Evolutionary conservation across 192 early-diverging fungal species (phyloP).

Genomic region (Entophlyctis luteolus): DNA sequence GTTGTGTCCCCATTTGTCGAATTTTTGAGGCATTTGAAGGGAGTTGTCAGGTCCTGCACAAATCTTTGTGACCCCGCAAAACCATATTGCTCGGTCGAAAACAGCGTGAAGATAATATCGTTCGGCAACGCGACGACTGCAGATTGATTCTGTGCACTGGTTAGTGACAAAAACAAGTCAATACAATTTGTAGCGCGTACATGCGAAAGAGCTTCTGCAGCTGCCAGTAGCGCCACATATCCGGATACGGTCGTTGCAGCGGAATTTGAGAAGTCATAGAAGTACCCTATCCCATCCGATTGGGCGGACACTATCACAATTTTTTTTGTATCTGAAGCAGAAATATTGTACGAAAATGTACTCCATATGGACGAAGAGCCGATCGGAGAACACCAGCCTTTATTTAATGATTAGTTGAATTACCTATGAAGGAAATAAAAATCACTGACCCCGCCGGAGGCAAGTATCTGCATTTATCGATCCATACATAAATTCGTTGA

Average conservation of each 20-base stretch:
- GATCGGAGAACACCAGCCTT: conserved; percentile 64
- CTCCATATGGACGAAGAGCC: conserved; percentile 68
- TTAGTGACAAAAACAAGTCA: background rate
- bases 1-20: conserved; percentile 28
- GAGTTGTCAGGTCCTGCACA: conserved; percentile 62
- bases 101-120: conserved; percentile 72
- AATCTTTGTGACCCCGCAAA: conserved; percentile 79
- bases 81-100: conserved; percentile 70
- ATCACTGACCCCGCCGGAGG: conserved; percentile 55
- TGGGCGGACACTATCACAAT: conserved; percentile 65
- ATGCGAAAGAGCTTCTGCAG: conserved; percentile 66
- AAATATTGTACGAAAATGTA: conserved; percentile 55
- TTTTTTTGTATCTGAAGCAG: conserved; percentile 54
- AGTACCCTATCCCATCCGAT: conserved; percentile 62
- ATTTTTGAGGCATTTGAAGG: conserved; percentile 46
- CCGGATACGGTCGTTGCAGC: conserved; percentile 55
- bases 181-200: conserved; percentile 35
- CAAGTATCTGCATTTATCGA: conserved; percentile 65
- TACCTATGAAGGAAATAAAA: background rate
- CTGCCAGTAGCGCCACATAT: conserved; percentile 59
- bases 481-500: conserved; percentile 68
- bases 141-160: conserved; percentile 6
- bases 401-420: background rate
- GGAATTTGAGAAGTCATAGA: conserved; percentile 62
- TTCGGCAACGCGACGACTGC: conserved; percentile 47